Base-by-base conservation (phyloP, 768 basidiomycete species). In the Asterophora parasitica region DNA sequence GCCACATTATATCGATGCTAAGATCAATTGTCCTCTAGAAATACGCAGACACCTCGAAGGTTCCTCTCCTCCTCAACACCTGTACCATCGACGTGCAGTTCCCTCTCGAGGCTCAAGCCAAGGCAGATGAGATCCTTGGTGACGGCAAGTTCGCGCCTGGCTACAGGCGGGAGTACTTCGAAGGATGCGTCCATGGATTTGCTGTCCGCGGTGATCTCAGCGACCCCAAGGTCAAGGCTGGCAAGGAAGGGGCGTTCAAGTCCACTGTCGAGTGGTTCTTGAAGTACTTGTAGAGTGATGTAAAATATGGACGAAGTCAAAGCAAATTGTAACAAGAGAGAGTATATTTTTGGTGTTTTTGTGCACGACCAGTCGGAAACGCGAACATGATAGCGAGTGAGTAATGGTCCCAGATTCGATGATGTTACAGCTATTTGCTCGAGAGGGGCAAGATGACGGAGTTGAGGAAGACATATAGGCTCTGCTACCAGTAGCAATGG, bases 171-270 rank as follows among this genome's bases (percentile, higher is more conserved):
- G 63, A 60, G 48, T 64, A 64, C 44, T 71, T 49, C 11, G 58
- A 63, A 0, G 69, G 68, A 2, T 65, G 58, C 42, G 50, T 43
- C 0, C 70, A 73, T 46, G 70, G 72, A 0, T 78, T 77, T 54
- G 69, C 74, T 13, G 64, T 73, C 13, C 62, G 75, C 54, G 70
- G 69, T 2, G 71, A 74, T 55, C 7, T 65, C 40, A 61, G 49
- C 38, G 56, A 68, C 49, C 75, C 77, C 2, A 60, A 65, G 49
- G 62, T 75, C 49, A 77, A 76, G 65, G 71, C 71, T n/a, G 79
- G 72, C 30, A 79, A 78, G 62, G 79, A 80, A 56, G 74, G 74
- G 4, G 64, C 75, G 0, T 78, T 80, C 67, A 72, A 75, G 61
- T 67, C 69, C 26, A 63, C 67, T n/a, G 73, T 79, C 19, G 65